Conservation (phyloP, 2,329 filamentous ascomycete species). For the Gliomastix tumulicola region DNA sequence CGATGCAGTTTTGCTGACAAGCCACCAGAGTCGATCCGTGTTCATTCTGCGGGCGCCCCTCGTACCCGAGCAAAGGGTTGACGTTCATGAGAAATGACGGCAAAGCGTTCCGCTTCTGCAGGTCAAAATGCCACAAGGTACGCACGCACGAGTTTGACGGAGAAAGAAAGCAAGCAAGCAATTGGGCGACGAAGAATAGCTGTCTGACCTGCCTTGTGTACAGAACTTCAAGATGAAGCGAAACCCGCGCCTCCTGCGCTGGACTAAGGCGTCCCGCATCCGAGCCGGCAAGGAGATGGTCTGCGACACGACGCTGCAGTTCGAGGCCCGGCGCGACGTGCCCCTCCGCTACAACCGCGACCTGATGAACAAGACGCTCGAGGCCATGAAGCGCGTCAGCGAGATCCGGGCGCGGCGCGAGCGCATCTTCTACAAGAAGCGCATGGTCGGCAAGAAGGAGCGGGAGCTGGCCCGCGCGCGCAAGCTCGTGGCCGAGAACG, state of each 20-base stretch:
- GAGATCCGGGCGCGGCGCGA: slow-evolving; percentile 82
- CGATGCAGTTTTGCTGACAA: no score
- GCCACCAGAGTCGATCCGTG: slow-evolving; percentile 30
- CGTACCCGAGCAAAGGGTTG: slow-evolving; percentile 50
- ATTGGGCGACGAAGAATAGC: no score
- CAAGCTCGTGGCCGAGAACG: slow-evolving; percentile 85
- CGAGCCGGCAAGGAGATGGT: slow-evolving; percentile 77
- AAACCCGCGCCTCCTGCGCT: slow-evolving; percentile 92
- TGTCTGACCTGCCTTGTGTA: no score
- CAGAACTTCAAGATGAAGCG: slow-evolving; percentile 52
- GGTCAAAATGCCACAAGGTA: slow-evolving; percentile 48
- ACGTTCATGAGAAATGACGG: slow-evolving; percentile 43
- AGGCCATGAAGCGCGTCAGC: slow-evolving; percentile 83
- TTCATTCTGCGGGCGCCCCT: slow-evolving; percentile 39
- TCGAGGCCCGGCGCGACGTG: slow-evolving; percentile 87
- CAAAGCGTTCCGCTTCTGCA: slow-evolving; percentile 51
- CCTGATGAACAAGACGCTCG: slow-evolving; percentile 77
- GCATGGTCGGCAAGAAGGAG: slow-evolving; percentile 87
- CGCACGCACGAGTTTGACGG: background rate
- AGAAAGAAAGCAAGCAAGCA: no score
- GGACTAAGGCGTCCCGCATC: slow-evolving; percentile 91
- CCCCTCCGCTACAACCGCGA: slow-evolving; percentile 95
- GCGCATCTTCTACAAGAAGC: slow-evolving; percentile 86
- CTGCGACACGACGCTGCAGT: slow-evolving; percentile 89
- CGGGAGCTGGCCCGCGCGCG: slow-evolving; percentile 71